Conservation (phyloP, 805 yeast genomes). For the Vanderwaltozyma verrucispora region DNA sequence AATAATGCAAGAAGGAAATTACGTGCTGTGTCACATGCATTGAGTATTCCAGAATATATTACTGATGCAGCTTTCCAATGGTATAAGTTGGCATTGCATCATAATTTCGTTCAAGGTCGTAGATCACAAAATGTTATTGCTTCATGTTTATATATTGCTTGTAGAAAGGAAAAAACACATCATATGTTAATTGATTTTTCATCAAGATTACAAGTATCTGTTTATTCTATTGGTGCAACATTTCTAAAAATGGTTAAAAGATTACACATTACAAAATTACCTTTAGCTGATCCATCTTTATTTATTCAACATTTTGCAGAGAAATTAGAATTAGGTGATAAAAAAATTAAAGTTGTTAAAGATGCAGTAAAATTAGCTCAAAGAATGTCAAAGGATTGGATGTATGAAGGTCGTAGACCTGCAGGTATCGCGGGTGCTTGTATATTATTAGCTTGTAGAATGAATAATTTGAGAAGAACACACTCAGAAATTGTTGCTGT, state of each 20-base stretch:
- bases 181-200: conserved; percentile 96
- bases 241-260: conserved; percentile 87
- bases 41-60: conserved; percentile 73
- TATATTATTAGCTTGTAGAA: conserved; percentile 82
- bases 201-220: conserved; percentile 80
- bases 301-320: conserved; percentile 93
- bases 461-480: conserved; percentile 88
- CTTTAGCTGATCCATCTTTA: conserved; percentile 88
- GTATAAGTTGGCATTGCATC: conserved; percentile 77
- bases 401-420: conserved; percentile 92
- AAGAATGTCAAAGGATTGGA: conserved; percentile 92
- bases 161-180: conserved; percentile 82
- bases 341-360: conserved; percentile 60
- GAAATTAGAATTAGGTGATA: conserved; percentile 68
- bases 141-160: conserved; percentile 89
- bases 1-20: conserved; percentile 75
- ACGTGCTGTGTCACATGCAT: conserved; percentile 65
- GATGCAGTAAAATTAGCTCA: conserved; percentile 85
- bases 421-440: conserved; percentile 99
- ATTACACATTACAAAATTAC: conserved; percentile 64
- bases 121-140: conserved; percentile 91
- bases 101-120: conserved; percentile 95
- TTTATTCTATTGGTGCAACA: conserved; percentile 92
- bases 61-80: conserved; percentile 81
- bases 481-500: conserved; percentile 92